These are phyloP conservation scores for Cutaneotrichosporon cyanovorans DNA, from an alignment of 1,284 basidiomycete species.

Conservation along the genomic window DNA sequence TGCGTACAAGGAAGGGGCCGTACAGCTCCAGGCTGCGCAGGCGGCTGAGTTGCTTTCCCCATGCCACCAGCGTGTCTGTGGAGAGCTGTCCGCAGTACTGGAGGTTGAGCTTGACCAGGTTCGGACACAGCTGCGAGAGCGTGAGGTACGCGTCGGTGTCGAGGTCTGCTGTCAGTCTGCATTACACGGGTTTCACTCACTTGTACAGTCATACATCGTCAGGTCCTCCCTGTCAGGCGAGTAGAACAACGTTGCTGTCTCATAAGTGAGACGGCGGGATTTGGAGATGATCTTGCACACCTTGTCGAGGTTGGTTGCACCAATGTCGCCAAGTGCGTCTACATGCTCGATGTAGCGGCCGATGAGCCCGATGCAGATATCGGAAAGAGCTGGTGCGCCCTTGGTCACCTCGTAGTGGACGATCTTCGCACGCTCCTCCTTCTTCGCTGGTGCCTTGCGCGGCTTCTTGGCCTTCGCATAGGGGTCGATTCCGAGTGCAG, in stretches of 20 bases:
- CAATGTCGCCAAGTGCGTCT: slow-evolving; percentile 81
- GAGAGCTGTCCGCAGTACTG: slow-evolving; percentile 83
- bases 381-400: slow-evolving; percentile 59
- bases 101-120: slow-evolving; percentile 65
- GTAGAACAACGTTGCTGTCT: slow-evolving; percentile 79
- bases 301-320: slow-evolving; percentile 67
- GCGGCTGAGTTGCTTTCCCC: slow-evolving; percentile 58
- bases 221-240: slow-evolving; percentile 61
- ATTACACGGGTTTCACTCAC: slow-evolving; percentile 50
- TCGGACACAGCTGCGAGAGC: slow-evolving; percentile 70
- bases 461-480: slow-evolving; percentile 63
- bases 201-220: slow-evolving; percentile 82
- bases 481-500: slow-evolving; percentile 64
- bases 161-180: slow-evolving; percentile 54
- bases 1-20: slow-evolving; percentile 78
- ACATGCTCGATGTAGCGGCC: slow-evolving; percentile 81
- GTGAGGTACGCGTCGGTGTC: slow-evolving; percentile 59
- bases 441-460: slow-evolving; percentile 49
- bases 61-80: slow-evolving; percentile 58
- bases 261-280: slow-evolving; percentile 70
- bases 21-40: slow-evolving; percentile 71
- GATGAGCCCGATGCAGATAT: slow-evolving; percentile 76
- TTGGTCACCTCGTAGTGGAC: slow-evolving; percentile 62
- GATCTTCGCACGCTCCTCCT: slow-evolving; percentile 47
- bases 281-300: slow-evolving; percentile 79